Evolutionary conservation across 2,329 filamentous ascomycete species (phyloP).

Genomic region (Pseudonectria foliicola): DNA sequence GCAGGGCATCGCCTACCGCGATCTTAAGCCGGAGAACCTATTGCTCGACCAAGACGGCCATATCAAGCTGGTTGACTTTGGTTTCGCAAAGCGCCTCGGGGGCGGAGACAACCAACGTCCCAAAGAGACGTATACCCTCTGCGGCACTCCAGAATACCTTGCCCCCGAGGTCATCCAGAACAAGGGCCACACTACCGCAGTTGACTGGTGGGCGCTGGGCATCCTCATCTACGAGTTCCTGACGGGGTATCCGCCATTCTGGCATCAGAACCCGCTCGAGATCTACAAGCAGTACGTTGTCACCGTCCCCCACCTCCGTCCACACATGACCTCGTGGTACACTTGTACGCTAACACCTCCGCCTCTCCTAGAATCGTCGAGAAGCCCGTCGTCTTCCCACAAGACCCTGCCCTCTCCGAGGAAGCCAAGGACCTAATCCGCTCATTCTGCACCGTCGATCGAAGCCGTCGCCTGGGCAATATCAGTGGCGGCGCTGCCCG

Average conservation of each 20-base stretch:
- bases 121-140: slow-evolving; percentile 73
- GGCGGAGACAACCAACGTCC: slow-evolving; percentile 37
- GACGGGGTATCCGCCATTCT: slow-evolving; percentile 79
- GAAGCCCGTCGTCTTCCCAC: slow-evolving; percentile 68
- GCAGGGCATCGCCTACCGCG: slow-evolving; percentile 70
- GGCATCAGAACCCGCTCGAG: slow-evolving; percentile 79
- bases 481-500: slow-evolving; percentile 64
- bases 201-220: slow-evolving; percentile 84
- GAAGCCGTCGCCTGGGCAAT: slow-evolving; percentile 70
- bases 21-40: slow-evolving; percentile 78
- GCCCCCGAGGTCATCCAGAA: slow-evolving; percentile 80
- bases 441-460: slow-evolving; percentile 71
- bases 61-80: slow-evolving; percentile 78
- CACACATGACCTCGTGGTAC: too few species aligned
- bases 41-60: slow-evolving; percentile 71
- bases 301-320: neutral
- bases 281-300: slow-evolving; percentile 67
- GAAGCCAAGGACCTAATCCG: slow-evolving; percentile 69
- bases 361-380: slow-evolving; percentile 58
- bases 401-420: slow-evolving; percentile 55
- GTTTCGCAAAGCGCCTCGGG: slow-evolving; percentile 74
- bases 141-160: slow-evolving; percentile 77
- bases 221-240: slow-evolving; percentile 81
- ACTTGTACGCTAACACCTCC: neutral
- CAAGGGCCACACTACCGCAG: slow-evolving; percentile 67